Conservation (phyloP, 352 stramenopile genomes). For the Phytophthora pini region DNA sequence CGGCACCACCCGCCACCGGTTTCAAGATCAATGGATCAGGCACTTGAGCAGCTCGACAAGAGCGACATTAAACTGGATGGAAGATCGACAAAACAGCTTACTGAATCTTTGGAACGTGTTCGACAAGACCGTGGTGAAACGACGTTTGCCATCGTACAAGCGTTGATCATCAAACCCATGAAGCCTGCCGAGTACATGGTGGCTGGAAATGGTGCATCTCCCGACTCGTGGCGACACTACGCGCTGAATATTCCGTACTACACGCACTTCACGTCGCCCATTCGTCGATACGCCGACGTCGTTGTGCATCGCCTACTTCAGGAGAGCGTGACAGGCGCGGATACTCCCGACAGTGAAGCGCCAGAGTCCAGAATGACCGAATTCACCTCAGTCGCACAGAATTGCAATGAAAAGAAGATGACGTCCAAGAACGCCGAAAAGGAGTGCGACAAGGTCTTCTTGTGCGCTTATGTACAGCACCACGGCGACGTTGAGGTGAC, state of each 20-base stretch:
- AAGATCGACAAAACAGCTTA: conserved; percentile 81
- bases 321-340: conserved; percentile 44
- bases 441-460: conserved; percentile 78
- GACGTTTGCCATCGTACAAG: conserved; percentile 90
- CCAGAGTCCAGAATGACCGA: conserved; percentile 43
- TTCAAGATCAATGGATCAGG: conserved; percentile 48
- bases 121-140: conserved; percentile 76
- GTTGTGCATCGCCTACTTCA: conserved; percentile 79
- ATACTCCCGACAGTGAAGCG: conserved; percentile 12
- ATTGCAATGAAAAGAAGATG: conserved; percentile 90
- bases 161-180: conserved; percentile 96
- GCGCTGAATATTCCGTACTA: conserved; percentile 98
- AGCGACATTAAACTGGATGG: conserved; percentile 84
- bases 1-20: conserved; percentile 89
- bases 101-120: conserved; percentile 85
- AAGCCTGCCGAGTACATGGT: conserved; percentile 94
- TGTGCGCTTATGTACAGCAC: conserved; percentile 81
- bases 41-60: conserved; percentile 49
- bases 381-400: conserved; percentile 60
- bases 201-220: conserved; percentile 73
- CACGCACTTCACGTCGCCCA: conserved; percentile 98
- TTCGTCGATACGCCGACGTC: conserved; percentile 93
- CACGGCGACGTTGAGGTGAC: conserved; percentile 65
- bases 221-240: conserved; percentile 93
- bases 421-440: conserved; percentile 84